phyloP scores from a whole-genome alignment of 108 stramenopile genomes.

The Cyclostephanos invisitatus region DNA sequence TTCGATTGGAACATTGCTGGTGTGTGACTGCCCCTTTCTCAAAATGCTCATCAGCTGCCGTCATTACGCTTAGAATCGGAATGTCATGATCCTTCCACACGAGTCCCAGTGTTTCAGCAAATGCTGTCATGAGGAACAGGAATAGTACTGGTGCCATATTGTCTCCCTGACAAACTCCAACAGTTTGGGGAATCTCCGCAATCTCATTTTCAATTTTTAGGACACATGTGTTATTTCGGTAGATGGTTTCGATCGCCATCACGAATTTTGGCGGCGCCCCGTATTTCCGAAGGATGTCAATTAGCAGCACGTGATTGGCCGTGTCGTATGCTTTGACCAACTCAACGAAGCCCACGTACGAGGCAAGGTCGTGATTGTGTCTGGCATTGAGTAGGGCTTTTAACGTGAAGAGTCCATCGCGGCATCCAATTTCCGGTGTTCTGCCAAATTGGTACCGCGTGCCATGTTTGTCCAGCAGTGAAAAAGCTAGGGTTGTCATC shows the following conservation, averaged over 20 bases:
- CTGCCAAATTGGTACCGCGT: conserved; percentile 17
- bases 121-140: conserved; percentile 25
- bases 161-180: conserved; percentile 6
- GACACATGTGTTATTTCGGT: background rate
- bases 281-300: too few relatives aligned
- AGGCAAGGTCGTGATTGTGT: background rate
- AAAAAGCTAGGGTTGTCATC: background rate
- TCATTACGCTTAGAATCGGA: too few relatives aligned
- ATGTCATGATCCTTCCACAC: background rate
- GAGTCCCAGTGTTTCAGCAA: conserved; percentile 8
- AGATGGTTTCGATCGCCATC: conserved; percentile 3
- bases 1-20: too few relatives aligned
- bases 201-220: conserved; percentile 5
- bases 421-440: conserved; percentile 10
- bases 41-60: too few relatives aligned
- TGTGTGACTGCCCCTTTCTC: background rate
- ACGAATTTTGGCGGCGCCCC: conserved; percentile 2
- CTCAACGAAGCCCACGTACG: conserved; percentile 12
- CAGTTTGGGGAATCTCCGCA: conserved; percentile 1
- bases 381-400: too few relatives aligned
- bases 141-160: conserved; percentile 24
- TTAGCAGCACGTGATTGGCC: conserved; percentile 13
- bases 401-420: conserved; percentile 12
- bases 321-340: conserved; percentile 37
- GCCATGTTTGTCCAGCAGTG: conserved; percentile 4